Percentiles rank a stretch among this genome's conserved stretches.
These are phyloP conservation scores for Pseudogymnoascus sp. DNA, from an alignment of 2,329 filamentous ascomycete species.

Conservation along the genomic window DNA sequence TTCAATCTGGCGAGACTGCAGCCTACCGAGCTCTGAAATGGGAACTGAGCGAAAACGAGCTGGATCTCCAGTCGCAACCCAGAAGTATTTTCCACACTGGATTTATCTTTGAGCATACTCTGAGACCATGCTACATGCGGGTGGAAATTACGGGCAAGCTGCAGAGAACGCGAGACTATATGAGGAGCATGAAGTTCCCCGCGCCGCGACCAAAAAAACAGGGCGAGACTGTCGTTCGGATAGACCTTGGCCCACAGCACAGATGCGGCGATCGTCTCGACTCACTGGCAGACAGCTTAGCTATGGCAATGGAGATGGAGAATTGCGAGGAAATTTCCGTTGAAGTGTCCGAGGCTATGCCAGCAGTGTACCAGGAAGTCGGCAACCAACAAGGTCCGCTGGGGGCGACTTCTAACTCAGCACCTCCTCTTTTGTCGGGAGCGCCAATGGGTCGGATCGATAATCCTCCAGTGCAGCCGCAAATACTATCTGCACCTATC, in stretches of 20 bases:
- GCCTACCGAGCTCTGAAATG: slow-evolving; percentile 13
- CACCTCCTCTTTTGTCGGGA: background rate
- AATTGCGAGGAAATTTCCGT: slow-evolving; percentile 6
- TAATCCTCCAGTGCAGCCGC: background rate
- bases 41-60: slow-evolving; percentile 12
- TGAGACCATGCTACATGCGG: background rate
- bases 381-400: background rate
- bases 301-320: slow-evolving; percentile 13
- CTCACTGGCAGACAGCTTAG: slow-evolving; percentile 5
- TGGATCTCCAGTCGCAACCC: slow-evolving; percentile 7
- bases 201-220: background rate
- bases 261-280: slow-evolving; percentile 7
- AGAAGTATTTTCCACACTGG: slow-evolving; percentile 10
- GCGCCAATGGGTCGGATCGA: background rate
- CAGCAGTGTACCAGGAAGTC: background rate
- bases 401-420: background rate
- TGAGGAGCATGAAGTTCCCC: background rate
- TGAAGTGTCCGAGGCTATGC: slow-evolving; percentile 9
- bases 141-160: background rate
- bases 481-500: background rate
- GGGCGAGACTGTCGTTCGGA: background rate
- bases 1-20: background rate
- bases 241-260: background rate
- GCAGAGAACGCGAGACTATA: background rate
- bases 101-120: background rate